Evolutionary conservation across 2,329 filamentous ascomycete genomes (phyloP), one percentile per base, ranked within the genome.

Genomic region (Apiospora pterosperma): DNA sequence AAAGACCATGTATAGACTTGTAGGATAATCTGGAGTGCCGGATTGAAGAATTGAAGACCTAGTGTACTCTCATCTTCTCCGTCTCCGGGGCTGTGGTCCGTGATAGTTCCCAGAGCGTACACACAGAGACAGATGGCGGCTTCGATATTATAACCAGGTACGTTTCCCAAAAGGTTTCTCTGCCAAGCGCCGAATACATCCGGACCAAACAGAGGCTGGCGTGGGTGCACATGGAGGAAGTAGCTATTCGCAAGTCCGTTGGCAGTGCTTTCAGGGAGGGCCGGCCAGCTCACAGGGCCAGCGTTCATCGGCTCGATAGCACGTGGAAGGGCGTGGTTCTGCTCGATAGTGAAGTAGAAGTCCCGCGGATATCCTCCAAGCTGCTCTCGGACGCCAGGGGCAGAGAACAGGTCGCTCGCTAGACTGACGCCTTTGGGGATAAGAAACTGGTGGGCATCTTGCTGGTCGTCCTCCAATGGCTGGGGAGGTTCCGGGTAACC

Each of bases 61-160:
- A 76, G 66, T 16, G 70, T 66, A 38, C 75, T 73, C 6, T 70
- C 67, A n/a, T 68, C 69, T 16, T 70, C 70, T 61, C 70, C 64
- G 3, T 62, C 62, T 6, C 61, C 62, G 5, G 52, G 65, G 11
- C 67, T 63, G 11, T 68, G 62, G 21, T 66, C 69, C 7, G 70
- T 69, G 14, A 77, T 61, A 23, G 70, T 68, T 1, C 77, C 77
- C n/a, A 79, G 65, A 28, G 76, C 75, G 62, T 77, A 79, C 0
- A 78, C 74, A 39, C 72, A 75, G 14, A 78, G 71, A 62, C 77
- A 78, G 39, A 78, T 75, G 4, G 77, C 71, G 4, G 72, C 75
- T 36, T 72, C 72, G 21, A 75, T 69, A 19, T 72, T 69, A 55
- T 73, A 69, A 19, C 69, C 52, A 23, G 72, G 64, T 59, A 70